phyloP scores from a whole-genome alignment of 2,329 filamentous ascomycete genomes.

The Talaromyces sp. region DNA sequence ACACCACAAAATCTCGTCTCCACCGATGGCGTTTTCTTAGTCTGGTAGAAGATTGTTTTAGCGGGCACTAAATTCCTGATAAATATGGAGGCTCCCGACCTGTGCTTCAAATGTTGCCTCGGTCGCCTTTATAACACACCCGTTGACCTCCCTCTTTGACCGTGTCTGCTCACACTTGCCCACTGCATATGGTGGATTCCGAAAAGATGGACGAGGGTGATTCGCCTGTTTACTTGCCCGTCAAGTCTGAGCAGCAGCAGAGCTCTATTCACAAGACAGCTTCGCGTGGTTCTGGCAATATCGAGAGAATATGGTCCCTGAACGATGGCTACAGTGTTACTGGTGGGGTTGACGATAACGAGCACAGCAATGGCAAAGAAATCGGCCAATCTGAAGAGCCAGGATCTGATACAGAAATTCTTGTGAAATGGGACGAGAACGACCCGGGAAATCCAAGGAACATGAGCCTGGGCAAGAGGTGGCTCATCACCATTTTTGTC shows the following conservation, averaged over 20 bases:
- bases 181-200: neutral
- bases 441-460: slow-evolving; percentile 73
- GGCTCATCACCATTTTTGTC: slow-evolving; percentile 74
- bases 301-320: slow-evolving; percentile 32
- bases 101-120: neutral
- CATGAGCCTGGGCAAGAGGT: slow-evolving; percentile 63
- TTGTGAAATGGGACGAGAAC: slow-evolving; percentile 70
- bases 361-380: slow-evolving; percentile 16
- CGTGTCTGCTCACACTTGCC: neutral
- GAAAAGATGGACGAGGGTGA: neutral
- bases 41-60: neutral
- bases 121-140: neutral
- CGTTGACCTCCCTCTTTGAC: neutral
- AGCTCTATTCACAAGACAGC: slow-evolving; percentile 8
- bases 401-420: slow-evolving; percentile 47
- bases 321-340: slow-evolving; percentile 31
- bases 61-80: neutral
- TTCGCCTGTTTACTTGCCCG: neutral
- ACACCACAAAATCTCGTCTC: neutral
- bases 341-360: slow-evolving; percentile 20
- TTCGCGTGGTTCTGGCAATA: slow-evolving; percentile 21
- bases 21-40: neutral
- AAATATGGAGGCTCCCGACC: neutral
- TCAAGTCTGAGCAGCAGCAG: neutral
- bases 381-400: slow-evolving; percentile 5